Percentiles rank a stretch among this genome's conserved stretches.
phyloP scores from a whole-genome alignment of 129 eudicot genomes.

The Flaveria sonorensis region DNA sequence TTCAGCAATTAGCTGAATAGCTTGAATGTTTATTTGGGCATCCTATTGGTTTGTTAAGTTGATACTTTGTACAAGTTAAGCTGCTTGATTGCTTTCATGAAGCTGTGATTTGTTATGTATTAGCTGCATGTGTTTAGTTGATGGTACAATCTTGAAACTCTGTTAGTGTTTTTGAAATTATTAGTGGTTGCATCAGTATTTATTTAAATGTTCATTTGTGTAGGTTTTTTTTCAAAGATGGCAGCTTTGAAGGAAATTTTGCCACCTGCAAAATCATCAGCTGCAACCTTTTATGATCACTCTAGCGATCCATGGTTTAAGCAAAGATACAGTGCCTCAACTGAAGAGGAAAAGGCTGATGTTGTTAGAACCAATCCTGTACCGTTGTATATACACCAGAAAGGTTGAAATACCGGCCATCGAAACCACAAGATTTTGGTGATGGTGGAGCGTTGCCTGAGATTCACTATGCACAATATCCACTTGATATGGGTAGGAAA shows the following conservation, averaged over 20 bases:
- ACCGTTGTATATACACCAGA: constrained; percentile 62
- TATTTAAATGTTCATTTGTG: neutral
- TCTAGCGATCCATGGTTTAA: constrained; percentile 89
- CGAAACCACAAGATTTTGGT: constrained; percentile 84
- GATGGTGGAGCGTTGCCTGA: constrained; percentile 98
- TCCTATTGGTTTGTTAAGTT: neutral
- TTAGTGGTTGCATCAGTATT: neutral
- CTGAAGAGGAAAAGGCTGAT: constrained; percentile 51
- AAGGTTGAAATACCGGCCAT: constrained; percentile 55
- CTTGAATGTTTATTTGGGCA: neutral
- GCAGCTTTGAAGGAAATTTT: constrained; percentile 67
- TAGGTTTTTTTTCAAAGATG: constrained; percentile 34
- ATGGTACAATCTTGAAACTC: neutral
- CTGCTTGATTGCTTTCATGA: neutral
- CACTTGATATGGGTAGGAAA: constrained; percentile 89
- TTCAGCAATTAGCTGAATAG: neutral
- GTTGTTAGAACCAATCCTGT: constrained; percentile 42
- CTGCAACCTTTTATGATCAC: constrained; percentile 59
- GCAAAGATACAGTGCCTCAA: constrained; percentile 53
- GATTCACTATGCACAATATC: constrained; percentile 86
- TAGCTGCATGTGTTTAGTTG: neutral
- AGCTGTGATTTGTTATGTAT: neutral
- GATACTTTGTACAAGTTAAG: neutral
- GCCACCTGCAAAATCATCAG: constrained; percentile 65
- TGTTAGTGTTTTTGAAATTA: neutral